Base-by-base conservation (phyloP, 345 rosid species). In the Boechera stricta region DNA sequence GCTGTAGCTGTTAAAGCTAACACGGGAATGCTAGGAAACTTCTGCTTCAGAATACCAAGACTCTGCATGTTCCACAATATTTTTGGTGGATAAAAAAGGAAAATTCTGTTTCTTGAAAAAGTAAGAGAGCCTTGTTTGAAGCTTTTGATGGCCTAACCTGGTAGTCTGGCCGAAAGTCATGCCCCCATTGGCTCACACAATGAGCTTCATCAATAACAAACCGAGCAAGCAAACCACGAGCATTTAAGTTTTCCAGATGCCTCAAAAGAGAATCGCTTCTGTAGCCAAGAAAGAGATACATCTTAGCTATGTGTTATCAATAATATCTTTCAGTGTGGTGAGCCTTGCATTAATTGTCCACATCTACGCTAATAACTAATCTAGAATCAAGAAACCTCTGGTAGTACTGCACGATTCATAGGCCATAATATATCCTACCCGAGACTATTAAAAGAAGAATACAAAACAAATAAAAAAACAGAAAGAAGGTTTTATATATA, bases 171-270 rank as follows among this genome's bases (percentile, higher is more conserved):
- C 99, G 90, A 87, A 94, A 94, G 83, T 94, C 99, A 84, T 94
- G 99, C 44, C 99, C 99, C 99, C 99, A 94, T 82, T 94, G 99
- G 83, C 99, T 94, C 82, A 94, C 98, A 77, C 99, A 94, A 61
- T 94, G 99, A 69, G 99, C 99, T 89, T 94, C 99, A 78, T 94
- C 99, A 82, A 94, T 94, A 57, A 94, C 99, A 82, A 94, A 88
- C 86, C 99, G 88, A 56, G 97, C 88, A 78, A 94, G 98, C 81
- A 90, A 78, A 54, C 85, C 87, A 75, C 92, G 91, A 58, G 90
- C 77, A 80, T 86, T 88, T 82, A 94, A 86, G 81, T 73, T 86
- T 55, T 90, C 95, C 83, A 94, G 82, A 32, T 92, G 88, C 74
- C 98, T 84, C 85, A 94, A 82, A 78, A 94, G 89, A 76, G 84